Conservation (phyloP, 345 rosid genomes). For the Erucastrum elatum region DNA sequence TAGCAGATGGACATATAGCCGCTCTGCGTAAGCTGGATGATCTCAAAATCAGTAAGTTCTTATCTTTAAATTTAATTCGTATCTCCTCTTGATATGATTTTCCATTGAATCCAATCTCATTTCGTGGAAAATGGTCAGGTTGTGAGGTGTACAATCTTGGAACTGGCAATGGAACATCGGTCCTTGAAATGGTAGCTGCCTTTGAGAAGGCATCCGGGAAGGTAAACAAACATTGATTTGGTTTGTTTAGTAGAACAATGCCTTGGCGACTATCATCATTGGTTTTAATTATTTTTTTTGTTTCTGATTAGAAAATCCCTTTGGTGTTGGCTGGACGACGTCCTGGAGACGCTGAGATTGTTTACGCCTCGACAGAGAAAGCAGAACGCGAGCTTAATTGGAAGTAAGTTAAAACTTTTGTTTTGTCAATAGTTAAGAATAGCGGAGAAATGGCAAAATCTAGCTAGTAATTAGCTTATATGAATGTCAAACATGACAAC, state of each 20-base stretch:
- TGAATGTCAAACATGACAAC: background rate
- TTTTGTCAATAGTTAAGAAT: background rate
- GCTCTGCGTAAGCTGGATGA: conserved; percentile 73
- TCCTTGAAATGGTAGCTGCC: conserved; percentile 91
- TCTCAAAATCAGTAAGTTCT: conserved; percentile 56
- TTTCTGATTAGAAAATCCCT: conserved; percentile 67
- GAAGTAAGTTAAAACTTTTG: conserved; percentile 63
- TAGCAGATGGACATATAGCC: conserved; percentile 95
- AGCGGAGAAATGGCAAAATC: background rate
- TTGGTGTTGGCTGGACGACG: conserved; percentile 71
- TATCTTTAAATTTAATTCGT: background rate
- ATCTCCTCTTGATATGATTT: no score
- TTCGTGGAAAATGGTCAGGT: conserved; percentile 41
- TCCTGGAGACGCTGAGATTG: conserved; percentile 86
- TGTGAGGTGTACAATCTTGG: conserved; percentile 98
- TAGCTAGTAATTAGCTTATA: background rate
- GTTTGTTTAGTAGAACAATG: background rate
- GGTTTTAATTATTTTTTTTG: background rate
- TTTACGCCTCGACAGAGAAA: conserved; percentile 81
- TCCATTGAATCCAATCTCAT: background rate
- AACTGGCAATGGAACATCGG: conserved; percentile 96
- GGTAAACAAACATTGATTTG: conserved; percentile 44
- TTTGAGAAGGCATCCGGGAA: conserved; percentile 94
- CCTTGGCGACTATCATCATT: background rate
- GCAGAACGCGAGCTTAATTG: conserved; percentile 82